These are phyloP conservation scores for Misopates orontium DNA, from an alignment of 257 asterid species.

Conservation along the genomic window DNA sequence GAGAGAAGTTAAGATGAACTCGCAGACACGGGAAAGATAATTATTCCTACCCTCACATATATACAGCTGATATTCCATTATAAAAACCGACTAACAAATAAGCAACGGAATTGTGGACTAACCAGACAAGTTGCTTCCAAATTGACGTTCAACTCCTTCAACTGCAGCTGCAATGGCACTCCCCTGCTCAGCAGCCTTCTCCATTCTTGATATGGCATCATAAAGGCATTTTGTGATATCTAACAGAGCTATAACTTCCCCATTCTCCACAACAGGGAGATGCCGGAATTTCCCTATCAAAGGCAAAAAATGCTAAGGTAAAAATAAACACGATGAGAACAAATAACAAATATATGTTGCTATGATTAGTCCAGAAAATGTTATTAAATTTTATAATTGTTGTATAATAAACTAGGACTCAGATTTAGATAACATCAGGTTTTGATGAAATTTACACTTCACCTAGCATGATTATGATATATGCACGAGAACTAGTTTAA, in stretches of 20 bases:
- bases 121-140: conserved; percentile 82
- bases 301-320: background rate
- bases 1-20: no score
- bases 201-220: conserved; percentile 98
- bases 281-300: conserved; percentile 85
- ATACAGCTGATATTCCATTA: no score
- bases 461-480: background rate
- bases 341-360: no score
- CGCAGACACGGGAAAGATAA: no score
- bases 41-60: no score
- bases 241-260: conserved; percentile 90
- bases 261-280: conserved; percentile 98
- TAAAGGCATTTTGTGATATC: conserved; percentile 95
- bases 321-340: background rate
- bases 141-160: conserved; percentile 96
- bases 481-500: background rate
- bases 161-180: conserved; percentile 98
- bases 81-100: no score
- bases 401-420: background rate
- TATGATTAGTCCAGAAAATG: background rate
- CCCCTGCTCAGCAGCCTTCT: conserved; percentile 98
- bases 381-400: background rate
- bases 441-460: background rate
- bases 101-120: conserved; percentile 32
- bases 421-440: background rate